Percentiles rank a stretch among this genome's conserved stretches.
phyloP scores from a whole-genome alignment of 768 basidiomycete genomes.

The Mycena sanguinolenta region DNA sequence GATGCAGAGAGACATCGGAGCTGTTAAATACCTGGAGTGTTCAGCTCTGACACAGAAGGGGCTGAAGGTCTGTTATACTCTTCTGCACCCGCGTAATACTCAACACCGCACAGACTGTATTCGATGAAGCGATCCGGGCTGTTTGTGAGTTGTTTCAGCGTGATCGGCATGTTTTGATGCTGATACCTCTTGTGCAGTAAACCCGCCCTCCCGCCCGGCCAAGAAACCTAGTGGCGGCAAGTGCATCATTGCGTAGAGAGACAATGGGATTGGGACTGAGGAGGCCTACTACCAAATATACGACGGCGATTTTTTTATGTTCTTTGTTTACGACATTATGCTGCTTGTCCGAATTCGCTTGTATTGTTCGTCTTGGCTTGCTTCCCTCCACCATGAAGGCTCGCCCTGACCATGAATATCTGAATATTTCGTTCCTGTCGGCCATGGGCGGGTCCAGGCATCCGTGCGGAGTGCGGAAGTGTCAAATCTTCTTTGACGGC shows the following conservation, averaged over 20 bases:
- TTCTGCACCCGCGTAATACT: background rate
- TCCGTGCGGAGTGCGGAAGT: background rate
- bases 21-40: slow-evolving; percentile 96
- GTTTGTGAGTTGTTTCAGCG: slow-evolving; percentile 75
- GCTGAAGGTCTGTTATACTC: slow-evolving; percentile 64
- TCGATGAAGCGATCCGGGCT: slow-evolving; percentile 98
- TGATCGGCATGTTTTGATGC: slow-evolving; percentile 1
- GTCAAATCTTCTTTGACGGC: slow-evolving; percentile 2
- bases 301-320: slow-evolving; percentile 74
- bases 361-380: background rate
- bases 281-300: slow-evolving; percentile 58
- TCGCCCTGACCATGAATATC: too few species aligned
- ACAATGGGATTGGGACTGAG: slow-evolving; percentile 39
- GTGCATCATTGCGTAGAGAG: slow-evolving; percentile 82
- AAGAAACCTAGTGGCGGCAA: slow-evolving; percentile 51
- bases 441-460: background rate
- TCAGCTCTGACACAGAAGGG: slow-evolving; percentile 98
- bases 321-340: slow-evolving; percentile 54
- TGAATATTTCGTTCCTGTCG: too few species aligned
- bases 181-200: slow-evolving; percentile 61
- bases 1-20: slow-evolving; percentile 94
- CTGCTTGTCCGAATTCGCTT: slow-evolving; percentile 19
- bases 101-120: slow-evolving; percentile 74
- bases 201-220: slow-evolving; percentile 68
- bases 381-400: too few species aligned